Evolutionary conservation across 164 flowering plant genomes (phyloP).

Genomic region (Macadamia integrifolia): DNA sequence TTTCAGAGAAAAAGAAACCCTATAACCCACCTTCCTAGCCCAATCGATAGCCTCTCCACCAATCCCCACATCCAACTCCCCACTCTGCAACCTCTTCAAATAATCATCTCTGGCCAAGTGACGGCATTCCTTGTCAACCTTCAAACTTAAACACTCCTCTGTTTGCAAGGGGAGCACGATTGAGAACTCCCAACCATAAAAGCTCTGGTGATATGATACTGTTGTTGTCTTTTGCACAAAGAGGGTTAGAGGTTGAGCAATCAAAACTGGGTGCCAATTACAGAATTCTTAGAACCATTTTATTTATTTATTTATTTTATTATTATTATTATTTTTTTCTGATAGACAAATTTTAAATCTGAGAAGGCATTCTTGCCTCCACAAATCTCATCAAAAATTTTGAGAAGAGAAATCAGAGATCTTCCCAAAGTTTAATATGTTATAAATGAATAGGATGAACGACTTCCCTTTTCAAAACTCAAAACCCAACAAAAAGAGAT

Average conservation of each 20-base stretch:
- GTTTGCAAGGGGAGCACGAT: conserved; percentile 38
- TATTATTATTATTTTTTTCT: too few relatives aligned
- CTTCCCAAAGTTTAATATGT: conserved; percentile 1
- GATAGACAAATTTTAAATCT: too few relatives aligned
- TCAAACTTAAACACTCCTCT: conserved; percentile 53
- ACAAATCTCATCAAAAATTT: conserved; percentile 2
- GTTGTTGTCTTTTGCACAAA: conserved; percentile 61
- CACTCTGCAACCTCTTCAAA: conserved; percentile 43
- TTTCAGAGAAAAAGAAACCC: neutral
- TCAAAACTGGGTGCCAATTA: conserved; percentile 78
- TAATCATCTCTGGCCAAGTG: conserved; percentile 55
- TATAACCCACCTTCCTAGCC: conserved; percentile 68
- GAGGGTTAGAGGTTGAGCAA: conserved; percentile 41
- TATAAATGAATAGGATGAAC: conserved; percentile 3
- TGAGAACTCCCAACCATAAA: conserved; percentile 23
- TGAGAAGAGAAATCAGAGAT: conserved; percentile 3
- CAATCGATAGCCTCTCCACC: conserved; percentile 69
- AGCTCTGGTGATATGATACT: conserved; percentile 34
- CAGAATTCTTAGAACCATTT: too few relatives aligned
- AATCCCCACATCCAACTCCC: conserved; percentile 55
- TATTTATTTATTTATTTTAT: too few relatives aligned
- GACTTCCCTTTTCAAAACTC: conserved; percentile 6
- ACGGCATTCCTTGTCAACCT: conserved; percentile 57
- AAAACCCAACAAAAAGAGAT: neutral
- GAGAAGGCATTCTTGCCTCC: neutral